These are phyloP conservation scores for Hypoxylon sp. DNA, from an alignment of 2,329 filamentous ascomycete genomes.

Conservation along the genomic window DNA sequence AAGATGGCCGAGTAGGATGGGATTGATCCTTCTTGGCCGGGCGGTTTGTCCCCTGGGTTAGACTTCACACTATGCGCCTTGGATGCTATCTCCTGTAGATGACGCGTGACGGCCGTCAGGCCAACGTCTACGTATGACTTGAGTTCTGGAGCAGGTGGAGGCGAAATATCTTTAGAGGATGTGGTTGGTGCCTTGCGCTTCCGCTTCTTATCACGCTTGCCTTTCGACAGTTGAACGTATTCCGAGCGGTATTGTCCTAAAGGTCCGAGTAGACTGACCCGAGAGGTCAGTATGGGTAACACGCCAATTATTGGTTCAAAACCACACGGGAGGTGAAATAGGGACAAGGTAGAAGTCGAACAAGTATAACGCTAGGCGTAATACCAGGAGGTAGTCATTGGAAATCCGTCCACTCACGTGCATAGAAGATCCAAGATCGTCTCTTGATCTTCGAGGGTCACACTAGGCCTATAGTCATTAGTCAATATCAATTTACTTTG, in stretches of 20 bases:
- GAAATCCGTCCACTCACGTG: slow-evolving; percentile 64
- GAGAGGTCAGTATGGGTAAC: slow-evolving; percentile 31
- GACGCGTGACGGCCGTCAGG: slow-evolving; percentile 73
- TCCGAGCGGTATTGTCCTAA: slow-evolving; percentile 73
- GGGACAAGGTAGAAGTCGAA: background rate
- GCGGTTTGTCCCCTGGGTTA: slow-evolving; percentile 8
- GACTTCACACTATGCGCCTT: slow-evolving; percentile 6
- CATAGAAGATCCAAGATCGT: slow-evolving; percentile 77
- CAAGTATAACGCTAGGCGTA: background rate
- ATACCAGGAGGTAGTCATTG: background rate
- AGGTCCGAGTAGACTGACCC: slow-evolving; percentile 71
- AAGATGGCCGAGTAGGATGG: slow-evolving; percentile 68
- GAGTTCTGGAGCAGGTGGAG: slow-evolving; percentile 66
- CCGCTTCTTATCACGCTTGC: slow-evolving; percentile 70
- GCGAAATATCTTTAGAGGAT: slow-evolving; percentile 31
- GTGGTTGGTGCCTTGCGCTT: slow-evolving; percentile 59
- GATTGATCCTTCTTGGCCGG: slow-evolving; percentile 2
- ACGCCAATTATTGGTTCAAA: background rate
- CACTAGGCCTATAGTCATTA: slow-evolving; percentile 68
- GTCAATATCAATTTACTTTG: slow-evolving; percentile 2
- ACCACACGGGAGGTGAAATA: background rate
- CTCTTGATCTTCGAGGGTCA: slow-evolving; percentile 71
- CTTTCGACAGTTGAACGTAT: slow-evolving; percentile 71
- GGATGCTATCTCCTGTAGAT: slow-evolving; percentile 65
- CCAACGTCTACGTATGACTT: slow-evolving; percentile 74